phyloP scores from a whole-genome alignment of 2,329 filamentous ascomycete species.

The Stagonosporopsis rhizophila region DNA sequence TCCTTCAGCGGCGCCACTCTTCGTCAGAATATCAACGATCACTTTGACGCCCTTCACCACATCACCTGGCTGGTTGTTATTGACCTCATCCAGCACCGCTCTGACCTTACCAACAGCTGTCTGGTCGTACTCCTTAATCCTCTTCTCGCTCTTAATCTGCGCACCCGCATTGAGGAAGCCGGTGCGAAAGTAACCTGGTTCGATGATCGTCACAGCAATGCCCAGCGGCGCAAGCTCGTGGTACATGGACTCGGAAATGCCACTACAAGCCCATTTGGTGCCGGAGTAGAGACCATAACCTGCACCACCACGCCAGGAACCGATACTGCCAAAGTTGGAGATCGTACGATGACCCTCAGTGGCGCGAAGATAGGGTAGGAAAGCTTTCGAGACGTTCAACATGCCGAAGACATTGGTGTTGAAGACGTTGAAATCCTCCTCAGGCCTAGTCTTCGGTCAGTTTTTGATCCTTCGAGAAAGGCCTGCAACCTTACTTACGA shows the following conservation, averaged over 20 bases:
- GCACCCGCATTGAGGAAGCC: conserved; percentile 51
- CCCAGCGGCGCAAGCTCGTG: conserved; percentile 55
- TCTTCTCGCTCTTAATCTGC: conserved; percentile 24
- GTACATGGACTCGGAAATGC: conserved; percentile 53
- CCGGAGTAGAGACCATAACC: conserved; percentile 55
- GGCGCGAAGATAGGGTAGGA: conserved; percentile 57
- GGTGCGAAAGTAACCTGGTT: conserved; percentile 61
- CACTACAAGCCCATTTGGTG: conserved; percentile 56
- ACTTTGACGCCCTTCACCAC: conserved; percentile 60
- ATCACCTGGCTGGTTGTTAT: conserved; percentile 64
- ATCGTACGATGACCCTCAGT: conserved; percentile 52
- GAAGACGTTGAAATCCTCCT: conserved; percentile 54
- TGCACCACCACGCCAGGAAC: conserved; percentile 50
- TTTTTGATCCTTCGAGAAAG: neutral
- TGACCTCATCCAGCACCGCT: conserved; percentile 40
- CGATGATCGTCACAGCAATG: conserved; percentile 55
- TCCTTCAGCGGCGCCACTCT: conserved; percentile 57
- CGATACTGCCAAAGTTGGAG: conserved; percentile 58
- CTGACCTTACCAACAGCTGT: conserved; percentile 46
- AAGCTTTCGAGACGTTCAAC: conserved; percentile 58
- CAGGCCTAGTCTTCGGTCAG: conserved; percentile 42
- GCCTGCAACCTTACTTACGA: conserved; percentile 36
- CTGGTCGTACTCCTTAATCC: conserved; percentile 43
- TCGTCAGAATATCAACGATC: conserved; percentile 64
- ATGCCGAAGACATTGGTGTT: conserved; percentile 64